A percentile compares a stretch with the other conserved stretches of the same genome.
These are phyloP conservation scores for Colletotrichum destructivum DNA, from an alignment of 2,329 filamentous ascomycete species.

Conservation along the genomic window DNA sequence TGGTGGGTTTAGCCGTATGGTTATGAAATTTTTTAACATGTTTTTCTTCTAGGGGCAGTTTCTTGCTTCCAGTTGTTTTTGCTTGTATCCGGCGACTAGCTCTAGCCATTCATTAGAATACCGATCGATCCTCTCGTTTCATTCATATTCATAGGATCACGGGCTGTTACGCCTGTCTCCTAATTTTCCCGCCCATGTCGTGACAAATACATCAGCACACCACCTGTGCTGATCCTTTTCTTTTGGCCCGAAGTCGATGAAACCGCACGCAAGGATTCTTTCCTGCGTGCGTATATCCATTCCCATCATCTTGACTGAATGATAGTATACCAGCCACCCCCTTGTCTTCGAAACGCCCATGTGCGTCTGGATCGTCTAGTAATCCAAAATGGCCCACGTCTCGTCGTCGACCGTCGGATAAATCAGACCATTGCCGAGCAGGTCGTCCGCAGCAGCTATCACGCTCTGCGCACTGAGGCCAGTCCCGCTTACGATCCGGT, in stretches of 20 bases:
- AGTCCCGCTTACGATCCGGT: constrained; percentile 78
- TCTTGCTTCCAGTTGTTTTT: constrained; percentile 12
- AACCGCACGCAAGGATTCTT: background rate
- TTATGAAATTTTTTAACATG: background rate
- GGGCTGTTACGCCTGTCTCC: background rate
- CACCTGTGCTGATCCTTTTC: background rate
- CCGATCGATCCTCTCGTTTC: constrained; percentile 31
- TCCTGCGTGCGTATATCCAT: background rate
- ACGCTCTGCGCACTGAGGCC: constrained; percentile 80
- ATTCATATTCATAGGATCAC: constrained; percentile 21
- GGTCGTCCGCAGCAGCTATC: constrained; percentile 83
- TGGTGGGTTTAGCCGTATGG: background rate
- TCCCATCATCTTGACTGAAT: background rate
- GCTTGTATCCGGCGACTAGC: constrained; percentile 38
- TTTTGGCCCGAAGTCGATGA: background rate
- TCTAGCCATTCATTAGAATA: constrained; percentile 43
- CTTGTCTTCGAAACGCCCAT: background rate
- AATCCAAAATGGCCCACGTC: constrained; percentile 90
- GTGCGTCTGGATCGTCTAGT: constrained; percentile 52
- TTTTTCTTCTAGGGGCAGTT: constrained; percentile 8
- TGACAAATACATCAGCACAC: constrained; percentile 3
- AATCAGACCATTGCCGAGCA: constrained; percentile 80
- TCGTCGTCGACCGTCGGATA: constrained; percentile 94
- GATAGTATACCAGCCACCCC: no score
- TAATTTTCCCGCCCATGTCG: constrained; percentile 1